phyloP scores from a whole-genome alignment of 2,329 filamentous ascomycete genomes.

The Trichophyton schoenleinii region DNA sequence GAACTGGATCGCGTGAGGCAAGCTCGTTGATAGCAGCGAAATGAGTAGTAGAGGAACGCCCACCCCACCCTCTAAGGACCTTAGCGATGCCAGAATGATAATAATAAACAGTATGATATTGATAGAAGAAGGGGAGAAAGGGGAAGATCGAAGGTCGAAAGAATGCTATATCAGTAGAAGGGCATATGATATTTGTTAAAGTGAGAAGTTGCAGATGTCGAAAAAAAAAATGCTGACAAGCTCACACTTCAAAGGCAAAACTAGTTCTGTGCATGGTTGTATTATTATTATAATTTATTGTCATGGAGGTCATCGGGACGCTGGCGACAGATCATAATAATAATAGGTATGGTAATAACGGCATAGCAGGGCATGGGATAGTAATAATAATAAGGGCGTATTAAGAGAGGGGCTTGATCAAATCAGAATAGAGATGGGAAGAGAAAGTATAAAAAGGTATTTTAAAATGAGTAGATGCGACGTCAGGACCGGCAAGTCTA shows the following conservation, averaged over 20 bases:
- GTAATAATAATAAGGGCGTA: slow-evolving; percentile 6
- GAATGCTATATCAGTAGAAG: slow-evolving; percentile 4
- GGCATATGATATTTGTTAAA: slow-evolving; percentile 1
- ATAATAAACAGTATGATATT: slow-evolving; percentile 4
- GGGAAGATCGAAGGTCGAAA: not conserved
- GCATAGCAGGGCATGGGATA: not conserved
- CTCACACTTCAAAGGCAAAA: slow-evolving; percentile 3
- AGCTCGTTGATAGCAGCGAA: not conserved
- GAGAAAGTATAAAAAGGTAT: not conserved
- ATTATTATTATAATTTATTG: slow-evolving; percentile 12
- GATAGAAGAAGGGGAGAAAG: not conserved
- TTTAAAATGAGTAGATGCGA: slow-evolving; percentile 8
- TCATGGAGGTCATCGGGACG: slow-evolving; percentile 6
- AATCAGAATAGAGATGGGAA: not conserved
- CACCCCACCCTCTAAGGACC: not conserved
- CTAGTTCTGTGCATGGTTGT: slow-evolving; percentile 9
- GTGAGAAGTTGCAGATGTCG: slow-evolving; percentile 2
- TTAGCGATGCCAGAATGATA: slow-evolving; percentile 2
- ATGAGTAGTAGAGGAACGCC: not conserved
- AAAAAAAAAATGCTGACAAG: slow-evolving; percentile 7
- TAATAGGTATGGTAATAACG: slow-evolving; percentile 5
- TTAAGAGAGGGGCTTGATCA: slow-evolving; percentile 2
- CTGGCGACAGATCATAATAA: slow-evolving; percentile 6
- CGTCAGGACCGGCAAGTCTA: not conserved
- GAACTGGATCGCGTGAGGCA: slow-evolving; percentile 1